Evolutionary conservation across 148 eudicot species (phyloP), one percentile per base, ranked within the genome.

Genomic region (Talinum fruticosum): DNA sequence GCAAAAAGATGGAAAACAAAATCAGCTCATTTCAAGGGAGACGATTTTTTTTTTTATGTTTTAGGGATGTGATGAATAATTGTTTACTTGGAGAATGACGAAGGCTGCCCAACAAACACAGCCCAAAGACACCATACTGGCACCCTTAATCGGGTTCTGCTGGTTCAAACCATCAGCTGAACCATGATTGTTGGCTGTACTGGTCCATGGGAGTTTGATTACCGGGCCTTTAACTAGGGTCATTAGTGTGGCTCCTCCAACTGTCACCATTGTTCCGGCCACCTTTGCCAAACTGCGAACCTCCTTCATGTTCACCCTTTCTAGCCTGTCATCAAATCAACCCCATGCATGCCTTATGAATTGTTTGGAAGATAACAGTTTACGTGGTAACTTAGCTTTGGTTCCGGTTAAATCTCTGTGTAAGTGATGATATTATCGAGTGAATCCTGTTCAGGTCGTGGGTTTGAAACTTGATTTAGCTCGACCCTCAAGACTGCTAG

Each of bases 231-330:
- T 82, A 8, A 89, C 47, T 3, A 93, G 70, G 21, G 97, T 91
- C 99, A 95, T 91, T 7, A 91, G 35, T 86, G 87, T 95, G 13
- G 97, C 99, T 66, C 99, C 99, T 23, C 87, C 90, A 21, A 95
- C 85, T 0, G 97, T 91, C 29, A 89, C 89, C 12, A 93, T 3
- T 3, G 99, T 95, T 73, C 99, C 99, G 4, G 82, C 47, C 14
- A 95, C 75, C 86, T 95, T 95, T 6, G 97, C 99, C 45, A 87
- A 87, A 80, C 96, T 87, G 6, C 77, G 85, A 23, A 82, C 7
- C 10, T 36, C 85, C 75, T 59, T 87, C 0, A 95, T 3, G 35
- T 88, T 90, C 72, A 95, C 94, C 76, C 78, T 87, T 78, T 96
- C 99, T 30, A 90, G 85, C 91, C 99, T 93, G 64, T 30, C 0